Conservation (phyloP, 192 early-diverging fungal species). For the Coemansia sp. region DNA sequence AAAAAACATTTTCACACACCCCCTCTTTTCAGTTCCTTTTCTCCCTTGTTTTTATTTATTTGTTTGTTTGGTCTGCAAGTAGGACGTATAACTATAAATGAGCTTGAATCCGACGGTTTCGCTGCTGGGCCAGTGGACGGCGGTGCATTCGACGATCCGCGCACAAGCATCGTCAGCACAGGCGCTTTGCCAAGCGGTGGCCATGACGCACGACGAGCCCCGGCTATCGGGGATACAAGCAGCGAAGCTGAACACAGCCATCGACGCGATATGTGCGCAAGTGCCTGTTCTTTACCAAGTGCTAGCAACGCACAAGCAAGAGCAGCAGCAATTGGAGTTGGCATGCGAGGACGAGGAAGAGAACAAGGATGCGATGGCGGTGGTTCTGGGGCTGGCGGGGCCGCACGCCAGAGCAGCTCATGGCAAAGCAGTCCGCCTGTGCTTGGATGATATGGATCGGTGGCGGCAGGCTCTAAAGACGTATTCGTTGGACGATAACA, state of each 20-base stretch:
- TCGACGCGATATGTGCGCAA: background rate
- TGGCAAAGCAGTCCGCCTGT: background rate
- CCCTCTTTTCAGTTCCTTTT: background rate
- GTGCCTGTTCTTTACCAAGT: background rate
- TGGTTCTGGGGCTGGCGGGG: background rate
- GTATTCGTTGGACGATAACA: background rate
- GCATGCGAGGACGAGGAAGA: background rate
- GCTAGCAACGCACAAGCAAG: background rate
- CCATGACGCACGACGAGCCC: background rate
- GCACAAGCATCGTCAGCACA: background rate
- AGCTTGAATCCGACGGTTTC: background rate
- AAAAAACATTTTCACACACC: no score
- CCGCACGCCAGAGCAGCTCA: background rate
- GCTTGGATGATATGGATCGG: background rate
- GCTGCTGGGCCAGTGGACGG: background rate
- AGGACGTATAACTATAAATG: background rate
- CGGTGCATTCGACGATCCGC: background rate
- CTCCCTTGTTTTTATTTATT: background rate
- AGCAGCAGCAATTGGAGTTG: background rate
- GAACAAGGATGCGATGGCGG: background rate
- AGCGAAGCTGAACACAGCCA: background rate
- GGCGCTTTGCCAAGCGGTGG: background rate
- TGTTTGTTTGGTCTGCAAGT: no score
- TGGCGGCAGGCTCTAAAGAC: background rate
- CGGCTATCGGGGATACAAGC: background rate